Percentiles rank a stretch among this genome's conserved stretches.
phyloP scores from a whole-genome alignment of 75 land plant species.

The Selaginella moellendorffii region DNA sequence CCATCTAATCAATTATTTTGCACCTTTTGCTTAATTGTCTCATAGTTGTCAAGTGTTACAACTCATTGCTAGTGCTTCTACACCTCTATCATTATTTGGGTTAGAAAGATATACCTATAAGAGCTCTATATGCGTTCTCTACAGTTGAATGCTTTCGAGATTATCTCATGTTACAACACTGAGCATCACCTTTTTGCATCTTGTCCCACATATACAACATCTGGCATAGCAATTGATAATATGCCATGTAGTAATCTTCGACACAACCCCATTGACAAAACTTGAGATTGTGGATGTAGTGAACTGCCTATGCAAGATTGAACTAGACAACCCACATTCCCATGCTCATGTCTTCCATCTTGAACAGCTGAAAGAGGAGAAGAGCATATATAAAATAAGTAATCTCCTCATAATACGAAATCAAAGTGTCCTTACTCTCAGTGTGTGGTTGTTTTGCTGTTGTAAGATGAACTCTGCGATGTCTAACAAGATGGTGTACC shows the following conservation, averaged over 20 bases:
- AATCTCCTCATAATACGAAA: too few relatives aligned
- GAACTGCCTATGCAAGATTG: conserved; percentile 16
- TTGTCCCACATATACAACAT: conserved; percentile 74
- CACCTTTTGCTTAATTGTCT: too few relatives aligned
- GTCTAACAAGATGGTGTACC: conserved; percentile 49
- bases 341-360: conserved; percentile 66
- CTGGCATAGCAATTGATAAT: conserved; percentile 79
- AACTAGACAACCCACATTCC: conserved; percentile 45
- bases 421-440: too few relatives aligned
- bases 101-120: too few relatives aligned
- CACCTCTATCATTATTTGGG: too few relatives aligned
- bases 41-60: too few relatives aligned
- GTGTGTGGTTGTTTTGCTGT: conserved; percentile 28
- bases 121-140: too few relatives aligned
- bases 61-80: too few relatives aligned
- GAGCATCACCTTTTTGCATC: conserved; percentile 25
- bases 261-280: conserved; percentile 71
- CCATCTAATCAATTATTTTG: too few relatives aligned
- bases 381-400: too few relatives aligned
- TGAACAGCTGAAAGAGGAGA: conserved; percentile 31
- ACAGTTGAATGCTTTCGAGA: too few relatives aligned
- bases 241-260: conserved; percentile 51
- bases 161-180: too few relatives aligned
- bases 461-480: conserved; percentile 43
- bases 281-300: conserved; percentile 32